Percentiles rank a stretch among this genome's conserved stretches.
These are phyloP conservation scores for Microstegium vimineum DNA, from an alignment of 176 grass and related monocot species.

Conservation along the genomic window DNA sequence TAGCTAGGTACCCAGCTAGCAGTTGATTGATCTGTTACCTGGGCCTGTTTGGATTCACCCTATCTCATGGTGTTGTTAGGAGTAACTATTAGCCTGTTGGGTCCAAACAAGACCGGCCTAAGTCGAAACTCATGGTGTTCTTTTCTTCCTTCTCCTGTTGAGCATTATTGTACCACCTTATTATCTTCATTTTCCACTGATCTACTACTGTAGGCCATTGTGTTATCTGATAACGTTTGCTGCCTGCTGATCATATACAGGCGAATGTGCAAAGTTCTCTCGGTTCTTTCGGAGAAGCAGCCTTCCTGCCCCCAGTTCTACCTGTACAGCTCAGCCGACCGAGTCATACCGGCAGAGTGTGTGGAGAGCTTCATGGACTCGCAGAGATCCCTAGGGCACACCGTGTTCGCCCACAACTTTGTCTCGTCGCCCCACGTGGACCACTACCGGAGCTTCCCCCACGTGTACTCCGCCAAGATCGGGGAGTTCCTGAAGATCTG, in stretches of 20 bases:
- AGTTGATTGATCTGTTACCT: not conserved
- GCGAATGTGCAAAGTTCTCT: constrained; percentile 58
- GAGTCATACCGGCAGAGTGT: constrained; percentile 56
- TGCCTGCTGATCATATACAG: constrained; percentile 36
- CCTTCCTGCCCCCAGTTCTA: constrained; percentile 89
- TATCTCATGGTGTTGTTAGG: not conserved
- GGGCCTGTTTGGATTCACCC: not conserved
- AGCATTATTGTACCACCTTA: not conserved
- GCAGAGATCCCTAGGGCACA: constrained; percentile 63
- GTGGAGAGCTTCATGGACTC: constrained; percentile 68
- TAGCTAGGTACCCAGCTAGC: not conserved
- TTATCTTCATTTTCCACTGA: not conserved
- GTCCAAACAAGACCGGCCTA: too few relatives aligned
- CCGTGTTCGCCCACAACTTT: constrained; percentile 68
- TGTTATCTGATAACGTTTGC: not conserved
- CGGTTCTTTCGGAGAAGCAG: constrained; percentile 62
- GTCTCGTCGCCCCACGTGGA: constrained; percentile 83
- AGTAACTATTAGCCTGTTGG: too few relatives aligned
- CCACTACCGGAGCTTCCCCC: constrained; percentile 88
- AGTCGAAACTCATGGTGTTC: not conserved
- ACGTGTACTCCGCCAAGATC: constrained; percentile 77
- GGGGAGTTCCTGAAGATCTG: constrained; percentile 67
- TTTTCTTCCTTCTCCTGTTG: too few relatives aligned
- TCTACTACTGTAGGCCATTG: not conserved
- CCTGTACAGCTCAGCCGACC: constrained; percentile 84